Conservation (phyloP, 2,329 filamentous ascomycete genomes). For the Monilinia vaccinii-corymbosi region DNA sequence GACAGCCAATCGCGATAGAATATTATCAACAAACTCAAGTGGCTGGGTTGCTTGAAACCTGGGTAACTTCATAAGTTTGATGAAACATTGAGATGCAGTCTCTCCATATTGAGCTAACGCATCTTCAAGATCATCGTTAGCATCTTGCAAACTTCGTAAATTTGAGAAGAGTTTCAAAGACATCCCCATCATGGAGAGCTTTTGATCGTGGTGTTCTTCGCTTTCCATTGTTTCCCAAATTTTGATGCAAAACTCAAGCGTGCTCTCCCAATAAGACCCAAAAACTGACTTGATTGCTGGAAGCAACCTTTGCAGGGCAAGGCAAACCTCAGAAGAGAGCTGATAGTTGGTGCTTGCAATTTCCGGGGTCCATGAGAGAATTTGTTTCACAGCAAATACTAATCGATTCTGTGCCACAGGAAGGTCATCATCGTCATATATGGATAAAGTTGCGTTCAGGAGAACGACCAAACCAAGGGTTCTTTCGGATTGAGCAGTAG, state of each 20-base stretch:
- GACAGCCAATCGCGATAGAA: constrained; percentile 61
- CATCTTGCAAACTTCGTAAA: constrained; percentile 56
- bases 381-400: constrained; percentile 71
- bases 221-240: constrained; percentile 44
- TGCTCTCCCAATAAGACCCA: constrained; percentile 73
- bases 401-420: constrained; percentile 44
- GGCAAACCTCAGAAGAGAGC: constrained; percentile 43
- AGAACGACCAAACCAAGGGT: constrained; percentile 43
- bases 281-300: constrained; percentile 75
- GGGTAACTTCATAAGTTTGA: constrained; percentile 52
- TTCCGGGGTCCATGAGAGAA: constrained; percentile 61
- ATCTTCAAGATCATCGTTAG: constrained; percentile 81
- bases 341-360: constrained; percentile 36
- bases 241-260: constrained; percentile 47
- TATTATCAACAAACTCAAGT: constrained; percentile 63
- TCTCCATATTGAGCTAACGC: constrained; percentile 54
- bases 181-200: constrained; percentile 57
- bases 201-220: constrained; percentile 35
- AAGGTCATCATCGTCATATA: constrained; percentile 44
- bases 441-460: constrained; percentile 41
- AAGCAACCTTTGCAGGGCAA: constrained; percentile 52
- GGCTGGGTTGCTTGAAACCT: constrained; percentile 48
- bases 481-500: constrained; percentile 35
- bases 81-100: constrained; percentile 46
- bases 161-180: constrained; percentile 62